phyloP scores from a whole-genome alignment of 1,139 yeast genomes.

The Magnusiomyces paraingens region DNA sequence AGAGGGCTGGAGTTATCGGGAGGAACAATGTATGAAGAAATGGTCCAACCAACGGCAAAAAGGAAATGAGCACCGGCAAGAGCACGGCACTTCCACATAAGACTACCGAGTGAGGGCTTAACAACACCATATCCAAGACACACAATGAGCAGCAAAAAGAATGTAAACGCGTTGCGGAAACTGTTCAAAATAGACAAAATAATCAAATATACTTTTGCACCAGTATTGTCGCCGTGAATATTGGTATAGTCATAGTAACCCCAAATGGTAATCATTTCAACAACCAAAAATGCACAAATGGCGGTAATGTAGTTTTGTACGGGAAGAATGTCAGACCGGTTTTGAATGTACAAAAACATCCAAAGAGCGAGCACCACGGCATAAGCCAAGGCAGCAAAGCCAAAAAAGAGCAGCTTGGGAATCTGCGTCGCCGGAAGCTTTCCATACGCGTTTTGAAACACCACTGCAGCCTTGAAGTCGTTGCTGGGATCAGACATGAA shows the following conservation, averaged over 20 bases:
- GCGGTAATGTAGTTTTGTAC: constrained; percentile 86
- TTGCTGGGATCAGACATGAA: constrained; percentile 38
- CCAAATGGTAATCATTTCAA: constrained; percentile 86
- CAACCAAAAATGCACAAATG: constrained; percentile 72
- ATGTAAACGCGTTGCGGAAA: constrained; percentile 77
- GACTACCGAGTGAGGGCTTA: constrained; percentile 63
- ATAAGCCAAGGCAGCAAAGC: constrained; percentile 76
- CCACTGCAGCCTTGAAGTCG: constrained; percentile 56
- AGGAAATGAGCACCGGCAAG: constrained; percentile 68
- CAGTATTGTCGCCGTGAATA: constrained; percentile 50
- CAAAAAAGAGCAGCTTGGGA: constrained; percentile 86
- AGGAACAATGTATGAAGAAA: constrained; percentile 56
- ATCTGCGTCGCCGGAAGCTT: constrained; percentile 82
- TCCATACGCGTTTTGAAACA: constrained; percentile 89
- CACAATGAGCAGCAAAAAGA: constrained; percentile 78
- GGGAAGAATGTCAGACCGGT: constrained; percentile 81
- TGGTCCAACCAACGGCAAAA: constrained; percentile 59
- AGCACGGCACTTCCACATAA: constrained; percentile 75
- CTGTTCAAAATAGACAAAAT: constrained; percentile 76
- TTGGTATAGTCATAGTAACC: constrained; percentile 84
- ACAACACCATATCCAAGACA: constrained; percentile 95
- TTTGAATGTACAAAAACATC: constrained; percentile 79
- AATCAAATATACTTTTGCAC: constrained; percentile 66
- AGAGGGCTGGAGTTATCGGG: constrained; percentile 42
- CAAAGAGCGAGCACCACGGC: constrained; percentile 75